A percentile compares a stretch with the other conserved stretches of the same genome.
Conservation (phyloP, 2,329 filamentous ascomycete genomes). For the Penicillium sp. region DNA sequence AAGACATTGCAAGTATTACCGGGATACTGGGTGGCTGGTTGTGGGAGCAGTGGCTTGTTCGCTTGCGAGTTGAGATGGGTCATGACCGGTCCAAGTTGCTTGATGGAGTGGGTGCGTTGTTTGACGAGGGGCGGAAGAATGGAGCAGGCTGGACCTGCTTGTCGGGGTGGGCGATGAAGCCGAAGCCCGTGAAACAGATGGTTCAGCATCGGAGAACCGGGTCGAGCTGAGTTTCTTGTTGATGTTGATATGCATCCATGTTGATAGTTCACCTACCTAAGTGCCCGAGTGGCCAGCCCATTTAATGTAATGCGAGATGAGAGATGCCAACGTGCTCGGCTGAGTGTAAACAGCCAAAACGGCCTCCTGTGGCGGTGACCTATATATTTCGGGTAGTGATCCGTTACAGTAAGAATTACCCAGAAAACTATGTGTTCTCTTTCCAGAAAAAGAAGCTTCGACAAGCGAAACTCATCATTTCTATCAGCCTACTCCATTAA, state of each 20-base stretch:
- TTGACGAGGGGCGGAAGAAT: conserved; percentile 62
- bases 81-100: conserved; percentile 58
- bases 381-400: no score
- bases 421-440: no score
- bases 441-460: no score
- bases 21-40: conserved; percentile 84
- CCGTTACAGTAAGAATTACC: no score
- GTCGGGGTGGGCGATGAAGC: conserved; percentile 61
- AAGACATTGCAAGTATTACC: conserved; percentile 71
- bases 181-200: conserved; percentile 27
- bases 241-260: conserved; percentile 1
- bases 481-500: no score
- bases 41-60: conserved; percentile 96
- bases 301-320: conserved; percentile 19
- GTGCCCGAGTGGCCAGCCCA: conserved; percentile 10
- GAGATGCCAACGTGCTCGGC: conserved; percentile 4
- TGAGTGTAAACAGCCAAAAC: neutral
- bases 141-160: conserved; percentile 62
- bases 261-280: conserved; percentile 9
- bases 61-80: conserved; percentile 82
- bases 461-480: no score
- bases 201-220: neutral
- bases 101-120: conserved; percentile 58
- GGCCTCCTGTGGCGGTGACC: no score
- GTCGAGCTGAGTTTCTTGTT: conserved; percentile 3